Percentiles rank a stretch among this genome's conserved stretches.
Evolutionary conservation across 2,329 filamentous ascomycete species (phyloP).

Genomic region (Colletotrichum navitas): DNA sequence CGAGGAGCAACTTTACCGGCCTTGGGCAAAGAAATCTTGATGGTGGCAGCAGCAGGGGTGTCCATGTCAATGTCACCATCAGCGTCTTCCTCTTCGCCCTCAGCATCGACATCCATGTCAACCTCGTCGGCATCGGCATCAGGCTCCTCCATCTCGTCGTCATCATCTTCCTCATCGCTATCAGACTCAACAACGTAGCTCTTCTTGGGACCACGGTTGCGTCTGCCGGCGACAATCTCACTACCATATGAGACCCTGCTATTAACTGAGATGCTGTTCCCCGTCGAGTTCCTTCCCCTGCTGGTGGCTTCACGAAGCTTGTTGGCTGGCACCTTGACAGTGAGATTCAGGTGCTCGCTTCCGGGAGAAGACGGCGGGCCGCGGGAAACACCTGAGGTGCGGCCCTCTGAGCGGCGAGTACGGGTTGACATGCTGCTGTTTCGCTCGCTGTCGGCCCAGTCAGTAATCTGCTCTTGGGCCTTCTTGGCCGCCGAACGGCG

Average conservation of each 20-base stretch:
- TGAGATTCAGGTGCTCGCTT: slow-evolving; percentile 63
- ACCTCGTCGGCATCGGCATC: slow-evolving; percentile 51
- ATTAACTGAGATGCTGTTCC: slow-evolving; percentile 46
- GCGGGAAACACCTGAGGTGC: slow-evolving; percentile 58
- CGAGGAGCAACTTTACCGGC: slow-evolving; percentile 37
- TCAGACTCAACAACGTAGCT: slow-evolving; percentile 71
- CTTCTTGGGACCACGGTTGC: slow-evolving; percentile 68
- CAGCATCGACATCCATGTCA: slow-evolving; percentile 54
- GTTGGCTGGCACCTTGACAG: slow-evolving; percentile 64
- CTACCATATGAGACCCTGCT: slow-evolving; percentile 56
- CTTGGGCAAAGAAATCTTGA: slow-evolving; percentile 43
- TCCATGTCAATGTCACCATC: slow-evolving; percentile 64
- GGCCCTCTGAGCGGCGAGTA: slow-evolving; percentile 63
- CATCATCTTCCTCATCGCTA: slow-evolving; percentile 59
- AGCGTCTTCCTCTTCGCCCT: slow-evolving; percentile 46
- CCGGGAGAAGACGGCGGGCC: slow-evolving; percentile 60
- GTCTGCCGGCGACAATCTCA: slow-evolving; percentile 63
- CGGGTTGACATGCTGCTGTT: slow-evolving; percentile 62
- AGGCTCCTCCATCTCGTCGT: slow-evolving; percentile 51
- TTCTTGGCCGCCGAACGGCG: slow-evolving; percentile 59
- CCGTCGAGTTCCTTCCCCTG: slow-evolving; percentile 50
- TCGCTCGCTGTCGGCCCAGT: slow-evolving; percentile 62
- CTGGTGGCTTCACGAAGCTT: slow-evolving; percentile 66
- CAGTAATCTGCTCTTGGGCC: slow-evolving; percentile 59
- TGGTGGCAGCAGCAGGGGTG: slow-evolving; percentile 46